Conservation (phyloP, 352 stramenopile species). For the Pythium dissotocum region DNA sequence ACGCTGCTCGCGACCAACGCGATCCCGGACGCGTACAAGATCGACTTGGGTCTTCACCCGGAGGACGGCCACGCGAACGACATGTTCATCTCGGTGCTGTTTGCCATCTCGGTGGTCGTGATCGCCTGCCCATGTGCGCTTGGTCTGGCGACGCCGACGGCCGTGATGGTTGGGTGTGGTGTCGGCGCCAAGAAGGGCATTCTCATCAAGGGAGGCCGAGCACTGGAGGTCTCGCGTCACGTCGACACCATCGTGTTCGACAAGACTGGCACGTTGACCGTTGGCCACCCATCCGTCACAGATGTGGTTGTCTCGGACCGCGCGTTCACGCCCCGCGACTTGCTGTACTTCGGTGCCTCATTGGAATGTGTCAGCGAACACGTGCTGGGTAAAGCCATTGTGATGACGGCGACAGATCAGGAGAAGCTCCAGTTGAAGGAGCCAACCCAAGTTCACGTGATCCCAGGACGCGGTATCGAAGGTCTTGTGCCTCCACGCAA, state of each 20-base stretch:
- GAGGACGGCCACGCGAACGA: constrained; percentile 63
- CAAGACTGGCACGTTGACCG: constrained; percentile 93
- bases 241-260: constrained; percentile 92
- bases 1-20: constrained; percentile 46
- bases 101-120: constrained; percentile 88
- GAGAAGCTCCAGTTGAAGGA: constrained; percentile 77
- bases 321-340: constrained; percentile 58
- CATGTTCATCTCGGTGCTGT: constrained; percentile 73
- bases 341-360: constrained; percentile 80
- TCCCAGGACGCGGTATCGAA: constrained; percentile 80
- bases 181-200: constrained; percentile 88
- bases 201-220: constrained; percentile 84
- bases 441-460: constrained; percentile 68
- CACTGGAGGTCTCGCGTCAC: constrained; percentile 80
- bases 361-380: constrained; percentile 87
- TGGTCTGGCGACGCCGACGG: constrained; percentile 80
- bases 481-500: constrained; percentile 49
- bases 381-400: constrained; percentile 83
- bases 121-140: constrained; percentile 88
- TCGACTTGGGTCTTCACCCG: constrained; percentile 48
- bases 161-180: constrained; percentile 88
- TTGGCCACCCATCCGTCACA: constrained; percentile 75
- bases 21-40: constrained; percentile 54
- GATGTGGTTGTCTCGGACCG: constrained; percentile 75
- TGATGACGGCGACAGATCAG: constrained; percentile 69